Percentiles rank a stretch among this genome's conserved stretches.
Conservation (phyloP, 345 rosid genomes). For the Populus euphratica region DNA sequence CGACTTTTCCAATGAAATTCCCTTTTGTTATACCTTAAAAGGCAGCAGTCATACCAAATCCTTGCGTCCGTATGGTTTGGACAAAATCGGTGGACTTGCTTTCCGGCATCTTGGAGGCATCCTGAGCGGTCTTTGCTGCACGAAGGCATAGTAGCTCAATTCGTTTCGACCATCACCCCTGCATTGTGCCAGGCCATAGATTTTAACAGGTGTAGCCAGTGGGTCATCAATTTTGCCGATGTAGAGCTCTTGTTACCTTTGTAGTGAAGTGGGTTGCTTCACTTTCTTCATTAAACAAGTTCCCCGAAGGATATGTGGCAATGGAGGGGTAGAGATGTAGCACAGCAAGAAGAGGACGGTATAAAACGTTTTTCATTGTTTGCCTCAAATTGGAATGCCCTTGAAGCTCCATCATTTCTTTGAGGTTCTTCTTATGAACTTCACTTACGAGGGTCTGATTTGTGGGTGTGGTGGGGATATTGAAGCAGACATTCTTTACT, state of each 20-base stretch:
- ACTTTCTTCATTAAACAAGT: conserved; percentile 38
- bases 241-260: too few relatives aligned
- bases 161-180: conserved; percentile 46
- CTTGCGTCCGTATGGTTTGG: conserved; percentile 56
- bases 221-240: too few relatives aligned
- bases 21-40: conserved; percentile 45
- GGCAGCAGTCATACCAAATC: conserved; percentile 71
- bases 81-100: conserved; percentile 49
- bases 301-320: conserved; percentile 51
- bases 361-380: neutral
- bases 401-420: neutral
- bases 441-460: neutral
- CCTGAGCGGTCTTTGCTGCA: conserved; percentile 42
- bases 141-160: neutral
- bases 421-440: neutral
- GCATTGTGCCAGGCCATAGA: conserved; percentile 79
- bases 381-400: neutral
- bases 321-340: conserved; percentile 17
- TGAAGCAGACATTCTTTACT: conserved; percentile 3
- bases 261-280: too few relatives aligned
- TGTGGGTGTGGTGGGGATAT: neutral
- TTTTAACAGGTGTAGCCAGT: conserved; percentile 10
- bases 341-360: neutral
- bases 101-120: conserved; percentile 62
- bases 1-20: conserved; percentile 50